Evolutionary conservation across 177 flowering plant species (phyloP), one percentile per base, ranked within the genome.

Genomic region (Vitis hybrid): DNA sequence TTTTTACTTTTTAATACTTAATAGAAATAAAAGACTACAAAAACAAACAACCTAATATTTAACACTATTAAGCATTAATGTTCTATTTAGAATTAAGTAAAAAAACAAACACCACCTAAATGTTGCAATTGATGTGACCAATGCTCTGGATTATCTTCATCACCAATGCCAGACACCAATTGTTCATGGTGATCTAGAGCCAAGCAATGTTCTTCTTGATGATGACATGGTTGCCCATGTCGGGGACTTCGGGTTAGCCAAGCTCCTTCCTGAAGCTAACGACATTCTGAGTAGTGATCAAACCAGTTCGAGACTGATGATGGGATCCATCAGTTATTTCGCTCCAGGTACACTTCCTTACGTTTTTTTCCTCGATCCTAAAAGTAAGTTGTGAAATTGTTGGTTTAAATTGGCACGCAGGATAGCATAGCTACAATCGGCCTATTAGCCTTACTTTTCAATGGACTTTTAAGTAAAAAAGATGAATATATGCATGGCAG

Each of bases 181-280:
- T 11, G 57, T 70, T 65, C 74, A 70, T 12, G 29, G 70, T 33
- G 77, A 75, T 11, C 15, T 59, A 20, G 22, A 69, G 69, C 74
- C 77, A 48, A 70, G 77, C 74, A 75, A 75, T 49, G 31, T 73
- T 7, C 72, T 73, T 19, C 76, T 73, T 4, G 71, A 73, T 18
- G 51, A 55, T 18, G 62, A 68, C 6, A 51, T 68, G 71, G 12
- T 13, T 0, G 72, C 76, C 12, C 72, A 63, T 39, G 63, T 68
- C 2, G 65, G 72, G 5, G 78, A 76, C 53, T 76, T 76, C 4
- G 78, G 64, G 13, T 50, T 72, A 50, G 72, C 72, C 1, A 76
- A 20, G 49, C 63, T 71, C 55, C 45, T 72, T 33, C 45, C 8
- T 33, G 45, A 33, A 33, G 2, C 10, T 31, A 9, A 18, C 4